phyloP scores from a whole-genome alignment of 148 eudicot genomes.

The Polygonum aviculare region DNA sequence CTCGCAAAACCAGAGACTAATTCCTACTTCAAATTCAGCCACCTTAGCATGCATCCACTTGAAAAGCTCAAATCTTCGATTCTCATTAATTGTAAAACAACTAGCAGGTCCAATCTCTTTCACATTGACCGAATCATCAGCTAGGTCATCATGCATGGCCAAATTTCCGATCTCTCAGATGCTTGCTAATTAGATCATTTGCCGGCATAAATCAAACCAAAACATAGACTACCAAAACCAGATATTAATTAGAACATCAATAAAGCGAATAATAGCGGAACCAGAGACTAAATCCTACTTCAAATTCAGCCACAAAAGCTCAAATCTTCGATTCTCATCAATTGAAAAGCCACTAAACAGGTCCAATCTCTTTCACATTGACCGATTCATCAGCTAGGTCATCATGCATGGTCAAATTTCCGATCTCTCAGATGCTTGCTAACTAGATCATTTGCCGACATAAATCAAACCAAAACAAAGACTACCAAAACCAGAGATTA shows the following conservation, averaged over 20 bases:
- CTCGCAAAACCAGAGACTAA: too few relatives aligned
- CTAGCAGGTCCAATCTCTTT: not conserved
- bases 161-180: not conserved
- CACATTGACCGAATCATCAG: not conserved
- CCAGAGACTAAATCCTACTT: too few relatives aligned
- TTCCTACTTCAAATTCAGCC: not conserved
- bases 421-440: not conserved
- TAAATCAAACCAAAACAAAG: too few relatives aligned
- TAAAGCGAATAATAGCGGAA: too few relatives aligned
- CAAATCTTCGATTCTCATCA: not conserved
- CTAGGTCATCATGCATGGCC: not conserved
- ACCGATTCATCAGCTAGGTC: not conserved
- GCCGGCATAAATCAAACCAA: not conserved
- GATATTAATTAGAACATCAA: too few relatives aligned
- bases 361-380: not conserved
- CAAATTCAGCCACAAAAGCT: not conserved
- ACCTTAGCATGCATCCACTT: not conserved
- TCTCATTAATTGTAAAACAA: not conserved
- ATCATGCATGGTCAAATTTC: not conserved
- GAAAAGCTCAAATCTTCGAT: not conserved
- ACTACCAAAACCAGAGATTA: too few relatives aligned
- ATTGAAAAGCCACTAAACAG: not conserved
- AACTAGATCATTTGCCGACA: not conserved
- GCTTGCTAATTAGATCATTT: not conserved
- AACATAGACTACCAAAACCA: too few relatives aligned